Conservation (phyloP, 306 rosid genomes). For the Prunus mira region DNA sequence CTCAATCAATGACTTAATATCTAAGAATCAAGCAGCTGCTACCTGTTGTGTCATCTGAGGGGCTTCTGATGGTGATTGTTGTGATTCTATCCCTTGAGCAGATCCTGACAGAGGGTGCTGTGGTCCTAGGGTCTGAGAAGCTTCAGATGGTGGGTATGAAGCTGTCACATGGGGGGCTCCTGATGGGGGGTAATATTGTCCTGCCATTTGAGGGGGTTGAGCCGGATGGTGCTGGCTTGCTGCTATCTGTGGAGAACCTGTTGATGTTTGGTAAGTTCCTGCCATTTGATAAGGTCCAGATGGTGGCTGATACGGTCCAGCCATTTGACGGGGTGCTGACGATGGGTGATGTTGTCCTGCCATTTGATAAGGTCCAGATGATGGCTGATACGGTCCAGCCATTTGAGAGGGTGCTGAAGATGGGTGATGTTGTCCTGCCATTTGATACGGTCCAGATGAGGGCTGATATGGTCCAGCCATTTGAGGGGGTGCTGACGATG, state of each 20-base stretch:
- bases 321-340: slow-evolving; percentile 3
- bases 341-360: not conserved
- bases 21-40: slow-evolving; percentile 33
- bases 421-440: not conserved
- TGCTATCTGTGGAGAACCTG: slow-evolving; percentile 14
- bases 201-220: slow-evolving; percentile 18
- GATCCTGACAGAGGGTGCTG: slow-evolving; percentile 30
- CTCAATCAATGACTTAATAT: slow-evolving; percentile 16
- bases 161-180: slow-evolving; percentile 9
- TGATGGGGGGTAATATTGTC: slow-evolving; percentile 20
- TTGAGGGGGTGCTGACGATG: slow-evolving; percentile 20
- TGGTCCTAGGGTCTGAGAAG: slow-evolving; percentile 5
- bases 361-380: slow-evolving; percentile 21
- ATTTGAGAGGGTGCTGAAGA: slow-evolving; percentile 20
- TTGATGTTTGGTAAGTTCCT: slow-evolving; percentile 8
- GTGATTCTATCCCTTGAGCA: slow-evolving; percentile 31
- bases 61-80: slow-evolving; percentile 37
- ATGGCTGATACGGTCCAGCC: slow-evolving; percentile 13
- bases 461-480: slow-evolving; percentile 18
- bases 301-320: slow-evolving; percentile 20
- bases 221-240: slow-evolving; percentile 23
- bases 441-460: slow-evolving; percentile 27
- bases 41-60: slow-evolving; percentile 39
- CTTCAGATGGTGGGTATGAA: not conserved
- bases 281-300: slow-evolving; percentile 21